These are phyloP conservation scores for Sarocladium kiliense DNA, from an alignment of 2,329 filamentous ascomycete genomes.

Conservation along the genomic window DNA sequence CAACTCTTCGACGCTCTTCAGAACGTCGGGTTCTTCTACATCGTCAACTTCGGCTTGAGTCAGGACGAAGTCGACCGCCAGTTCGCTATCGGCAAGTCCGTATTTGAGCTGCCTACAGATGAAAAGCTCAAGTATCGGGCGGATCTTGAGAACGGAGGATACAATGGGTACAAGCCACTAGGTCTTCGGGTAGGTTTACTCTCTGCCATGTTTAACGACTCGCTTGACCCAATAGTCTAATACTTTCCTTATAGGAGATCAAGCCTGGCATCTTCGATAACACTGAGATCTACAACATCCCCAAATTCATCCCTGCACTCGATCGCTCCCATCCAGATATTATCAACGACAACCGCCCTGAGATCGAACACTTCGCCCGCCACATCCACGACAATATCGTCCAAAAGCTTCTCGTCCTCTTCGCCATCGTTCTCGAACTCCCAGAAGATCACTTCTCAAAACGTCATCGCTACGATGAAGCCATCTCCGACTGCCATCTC, in stretches of 20 bases:
- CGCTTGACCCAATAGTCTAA: not conserved
- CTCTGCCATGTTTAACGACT: not conserved
- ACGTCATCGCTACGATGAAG: conserved; percentile 47
- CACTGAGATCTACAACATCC: conserved; percentile 35
- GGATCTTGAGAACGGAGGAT: conserved; percentile 45
- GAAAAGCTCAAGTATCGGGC: conserved; percentile 55
- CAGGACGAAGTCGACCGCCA: conserved; percentile 57
- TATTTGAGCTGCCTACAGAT: conserved; percentile 50
- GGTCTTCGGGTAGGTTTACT: conserved; percentile 27
- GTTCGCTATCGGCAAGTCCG: conserved; percentile 54
- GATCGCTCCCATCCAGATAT: conserved; percentile 25
- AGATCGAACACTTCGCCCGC: conserved; percentile 29
- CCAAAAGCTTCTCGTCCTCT: conserved; percentile 27
- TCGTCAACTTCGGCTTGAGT: conserved; percentile 56
- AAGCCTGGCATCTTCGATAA: conserved; percentile 30
- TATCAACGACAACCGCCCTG: conserved; percentile 22
- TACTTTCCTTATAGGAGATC: conserved; percentile 18
- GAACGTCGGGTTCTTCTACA: conserved; percentile 54
- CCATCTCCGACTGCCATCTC: conserved; percentile 47
- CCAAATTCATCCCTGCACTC: conserved; percentile 31
- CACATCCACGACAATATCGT: conserved; percentile 28
- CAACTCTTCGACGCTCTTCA: conserved; percentile 51
- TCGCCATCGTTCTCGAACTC: conserved; percentile 49
- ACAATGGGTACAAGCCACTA: conserved; percentile 50
- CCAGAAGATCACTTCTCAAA: conserved; percentile 48